These are phyloP conservation scores for Cutaneotrichosporon mucoides DNA, from an alignment of 1,284 basidiomycete species.

Conservation along the genomic window DNA sequence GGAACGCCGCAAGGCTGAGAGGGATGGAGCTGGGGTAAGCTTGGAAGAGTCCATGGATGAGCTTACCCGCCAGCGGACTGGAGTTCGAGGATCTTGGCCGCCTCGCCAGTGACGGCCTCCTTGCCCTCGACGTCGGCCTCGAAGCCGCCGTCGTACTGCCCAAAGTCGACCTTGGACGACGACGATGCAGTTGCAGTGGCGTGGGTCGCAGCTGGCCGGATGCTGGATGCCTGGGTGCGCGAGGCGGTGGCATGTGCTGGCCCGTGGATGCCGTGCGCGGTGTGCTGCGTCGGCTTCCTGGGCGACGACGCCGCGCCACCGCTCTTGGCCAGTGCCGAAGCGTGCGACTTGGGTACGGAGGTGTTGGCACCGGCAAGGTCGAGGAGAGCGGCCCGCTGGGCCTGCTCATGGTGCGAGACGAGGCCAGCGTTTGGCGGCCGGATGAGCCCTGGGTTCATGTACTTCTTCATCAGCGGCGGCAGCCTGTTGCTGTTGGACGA, in stretches of 20 bases:
- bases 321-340: not conserved
- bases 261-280: constrained; percentile 13
- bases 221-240: constrained; percentile 16
- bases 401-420: constrained; percentile 22
- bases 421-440: constrained; percentile 43
- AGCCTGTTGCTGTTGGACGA: too few species aligned
- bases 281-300: constrained; percentile 5
- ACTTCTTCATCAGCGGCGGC: constrained; percentile 48
- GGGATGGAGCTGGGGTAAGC: constrained; percentile 50
- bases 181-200: not conserved
- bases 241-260: constrained; percentile 29
- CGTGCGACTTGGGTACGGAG: constrained; percentile 27
- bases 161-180: constrained; percentile 76
- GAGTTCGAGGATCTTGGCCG: constrained; percentile 68
- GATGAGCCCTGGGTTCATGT: constrained; percentile 46
- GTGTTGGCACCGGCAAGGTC: constrained; percentile 37
- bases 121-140: constrained; percentile 64
- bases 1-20: constrained; percentile 69
- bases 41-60: not conserved
- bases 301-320: not conserved
- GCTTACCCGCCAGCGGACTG: constrained; percentile 60
- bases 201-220: not conserved
- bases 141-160: constrained; percentile 82
- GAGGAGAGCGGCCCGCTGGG: constrained; percentile 38
- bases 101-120: constrained; percentile 60